phyloP scores from a whole-genome alignment of 768 basidiomycete genomes.

The Leucosporidium creatinivorum region DNA sequence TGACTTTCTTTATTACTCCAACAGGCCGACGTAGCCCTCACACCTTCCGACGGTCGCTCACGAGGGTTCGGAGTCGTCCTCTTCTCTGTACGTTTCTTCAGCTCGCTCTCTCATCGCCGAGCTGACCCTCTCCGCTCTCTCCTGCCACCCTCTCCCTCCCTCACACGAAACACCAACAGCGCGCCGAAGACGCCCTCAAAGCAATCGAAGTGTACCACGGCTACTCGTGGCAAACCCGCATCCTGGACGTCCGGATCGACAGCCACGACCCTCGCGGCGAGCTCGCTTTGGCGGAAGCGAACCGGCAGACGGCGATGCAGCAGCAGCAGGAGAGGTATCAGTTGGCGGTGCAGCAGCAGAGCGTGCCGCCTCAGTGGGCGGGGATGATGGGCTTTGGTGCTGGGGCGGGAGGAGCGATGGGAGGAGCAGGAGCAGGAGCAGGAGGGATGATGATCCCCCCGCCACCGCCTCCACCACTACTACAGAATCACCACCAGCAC shows the following conservation, averaged over 20 bases:
- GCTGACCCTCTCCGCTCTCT: too few relatives aligned
- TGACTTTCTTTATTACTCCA: neutral
- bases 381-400: too few relatives aligned
- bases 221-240: slow-evolving; percentile 59
- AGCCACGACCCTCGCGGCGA: slow-evolving; percentile 37
- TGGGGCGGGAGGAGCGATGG: too few relatives aligned
- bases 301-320: slow-evolving; percentile 31
- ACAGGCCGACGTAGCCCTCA: slow-evolving; percentile 46
- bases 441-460: too few relatives aligned
- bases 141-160: too few relatives aligned
- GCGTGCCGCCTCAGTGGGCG: neutral
- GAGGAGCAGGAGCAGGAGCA: too few relatives aligned
- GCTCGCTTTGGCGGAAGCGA: slow-evolving; percentile 35
- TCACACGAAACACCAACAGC: too few relatives aligned
- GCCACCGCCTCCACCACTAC: too few relatives aligned
- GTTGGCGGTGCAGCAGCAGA: neutral
- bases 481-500: too few relatives aligned
- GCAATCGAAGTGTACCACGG: slow-evolving; percentile 97
- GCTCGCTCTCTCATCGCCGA: neutral
- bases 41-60: slow-evolving; percentile 50
- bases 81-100: slow-evolving; percentile 49
- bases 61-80: slow-evolving; percentile 90
- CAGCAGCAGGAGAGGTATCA: slow-evolving; percentile 5
- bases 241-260: slow-evolving; percentile 40
- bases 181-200: slow-evolving; percentile 85